Evolutionary conservation across 495 filamentous ascomycete genomes (phyloP).

Genomic region (Tuber melanosporum): DNA sequence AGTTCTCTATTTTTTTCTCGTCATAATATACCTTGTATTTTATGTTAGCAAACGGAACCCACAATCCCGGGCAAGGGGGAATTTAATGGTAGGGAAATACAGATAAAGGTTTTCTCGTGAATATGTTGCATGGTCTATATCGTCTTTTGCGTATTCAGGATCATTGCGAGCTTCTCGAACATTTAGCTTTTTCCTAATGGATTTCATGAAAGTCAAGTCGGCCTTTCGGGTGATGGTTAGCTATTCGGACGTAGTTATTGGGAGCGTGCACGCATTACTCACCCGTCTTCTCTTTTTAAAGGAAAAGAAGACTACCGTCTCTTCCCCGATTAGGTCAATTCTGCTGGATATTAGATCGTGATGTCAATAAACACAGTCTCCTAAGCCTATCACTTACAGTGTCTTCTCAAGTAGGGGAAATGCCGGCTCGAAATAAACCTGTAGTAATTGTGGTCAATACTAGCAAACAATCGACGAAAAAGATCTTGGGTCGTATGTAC

Average conservation of each 20-base stretch:
- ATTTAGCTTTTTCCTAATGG: slow-evolving; percentile 45
- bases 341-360: slow-evolving; percentile 11
- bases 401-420: slow-evolving; percentile 81
- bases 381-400: slow-evolving; percentile 54
- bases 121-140: slow-evolving; percentile 45
- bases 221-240: slow-evolving; percentile 41
- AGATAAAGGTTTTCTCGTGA: slow-evolving; percentile 47
- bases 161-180: slow-evolving; percentile 47
- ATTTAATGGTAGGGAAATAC: slow-evolving; percentile 37
- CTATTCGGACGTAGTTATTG: not conserved
- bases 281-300: slow-evolving; percentile 79
- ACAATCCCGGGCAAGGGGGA: not conserved
- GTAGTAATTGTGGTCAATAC: not conserved
- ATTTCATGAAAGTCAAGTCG: slow-evolving; percentile 49
- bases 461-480: not conserved
- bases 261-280: not conserved
- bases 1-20: slow-evolving; percentile 34
- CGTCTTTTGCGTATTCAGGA: slow-evolving; percentile 44
- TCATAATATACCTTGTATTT: slow-evolving; percentile 40
- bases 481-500: slow-evolving; percentile 45
- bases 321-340: slow-evolving; percentile 45
- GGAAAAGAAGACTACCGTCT: slow-evolving; percentile 79
- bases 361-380: slow-evolving; percentile 40
- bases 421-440: slow-evolving; percentile 80
- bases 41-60: slow-evolving; percentile 11